Conservation (phyloP, 2,329 filamentous ascomycete species). For the Epichloe bromicola region DNA sequence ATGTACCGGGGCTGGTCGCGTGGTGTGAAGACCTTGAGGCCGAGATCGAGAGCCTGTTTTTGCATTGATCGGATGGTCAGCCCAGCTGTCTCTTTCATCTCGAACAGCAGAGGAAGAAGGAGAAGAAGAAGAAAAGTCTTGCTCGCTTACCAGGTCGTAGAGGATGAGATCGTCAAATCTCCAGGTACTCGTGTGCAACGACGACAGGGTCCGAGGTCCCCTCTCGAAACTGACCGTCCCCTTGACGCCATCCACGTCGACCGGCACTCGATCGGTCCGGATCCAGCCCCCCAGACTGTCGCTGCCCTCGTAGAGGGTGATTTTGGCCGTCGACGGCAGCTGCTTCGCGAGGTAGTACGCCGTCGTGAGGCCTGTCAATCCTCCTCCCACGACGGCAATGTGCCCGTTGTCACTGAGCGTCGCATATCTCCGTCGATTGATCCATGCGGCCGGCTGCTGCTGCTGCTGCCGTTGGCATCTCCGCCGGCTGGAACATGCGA, state of each 20-base stretch:
- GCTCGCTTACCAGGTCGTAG: slow-evolving; percentile 53
- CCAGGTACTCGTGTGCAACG: slow-evolving; percentile 26
- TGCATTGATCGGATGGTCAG: not conserved
- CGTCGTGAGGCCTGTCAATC: slow-evolving; percentile 67
- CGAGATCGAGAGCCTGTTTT: slow-evolving; percentile 21
- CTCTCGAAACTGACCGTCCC: slow-evolving; percentile 61
- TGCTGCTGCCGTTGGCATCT: slow-evolving; percentile 3
- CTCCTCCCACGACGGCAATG: slow-evolving; percentile 64
- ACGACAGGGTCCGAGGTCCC: slow-evolving; percentile 65
- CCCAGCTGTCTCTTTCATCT: not conserved
- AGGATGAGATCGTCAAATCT: slow-evolving; percentile 51
- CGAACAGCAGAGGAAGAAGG: too few relatives aligned
- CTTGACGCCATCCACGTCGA: slow-evolving; percentile 41
- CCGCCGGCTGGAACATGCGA: not conserved
- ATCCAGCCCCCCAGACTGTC: slow-evolving; percentile 74
- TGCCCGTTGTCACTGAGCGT: slow-evolving; percentile 16
- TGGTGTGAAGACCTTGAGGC: slow-evolving; percentile 34
- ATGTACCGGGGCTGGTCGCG: slow-evolving; percentile 50
- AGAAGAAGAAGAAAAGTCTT: not conserved
- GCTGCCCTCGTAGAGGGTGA: slow-evolving; percentile 71
- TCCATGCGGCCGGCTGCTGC: slow-evolving; percentile 2
- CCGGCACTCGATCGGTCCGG: slow-evolving; percentile 47
- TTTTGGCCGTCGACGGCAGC: slow-evolving; percentile 47
- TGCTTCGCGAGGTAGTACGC: slow-evolving; percentile 64
- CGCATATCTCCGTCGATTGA: slow-evolving; percentile 3